Evolutionary conservation across 148 eudicot genomes (phyloP), one percentile per base, ranked within the genome.

Genomic region (Amaranthus palmeri): DNA sequence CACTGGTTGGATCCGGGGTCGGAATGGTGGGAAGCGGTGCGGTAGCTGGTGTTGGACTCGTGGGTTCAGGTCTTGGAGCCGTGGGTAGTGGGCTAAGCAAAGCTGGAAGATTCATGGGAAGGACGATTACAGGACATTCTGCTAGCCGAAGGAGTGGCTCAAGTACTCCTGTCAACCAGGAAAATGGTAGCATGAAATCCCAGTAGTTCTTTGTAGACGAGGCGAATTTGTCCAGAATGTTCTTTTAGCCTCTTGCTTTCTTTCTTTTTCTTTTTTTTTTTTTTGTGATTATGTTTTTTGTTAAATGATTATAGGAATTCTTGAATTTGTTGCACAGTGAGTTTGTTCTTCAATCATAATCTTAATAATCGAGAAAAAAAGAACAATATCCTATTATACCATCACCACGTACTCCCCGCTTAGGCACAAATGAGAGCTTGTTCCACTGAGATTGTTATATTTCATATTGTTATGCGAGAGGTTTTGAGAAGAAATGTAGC

Each of bases 71-170:
- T 1, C 43, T 92, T 4, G 95, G 98, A 56, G 96, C 92, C 7
- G 87, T 91, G 45, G 89, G 92, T 18, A 91, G 86, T 17, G 92
- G 98, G 1, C 80, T 91, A 50, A 78, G 76, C 82, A 95, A 91
- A 76, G 98, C 98, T 1, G 98, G 98, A 54, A 89, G 84, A 73
- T 87, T 91, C 81, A 86, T 93, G 97, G 96, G 97, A 57, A 76
- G 98, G 84, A 89, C 92, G 58, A 80, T 91, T 53, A 91, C 98
- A 0, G 88, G 96, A 40, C 77, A 81, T 7, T 70, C 87, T 11
- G 67, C 58, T 47, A 74, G 70, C 14, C 84, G 72, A 80, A 85
- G 72, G 79, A 93, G 85, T 44, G 95, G 97, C 48, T 15, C 88
- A 11, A 68, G 81, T 40, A 87, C 96, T 62, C 93, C 93, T 7